phyloP scores from a whole-genome alignment of 2,329 filamentous ascomycete genomes.

The Ophiostoma perfectum region DNA sequence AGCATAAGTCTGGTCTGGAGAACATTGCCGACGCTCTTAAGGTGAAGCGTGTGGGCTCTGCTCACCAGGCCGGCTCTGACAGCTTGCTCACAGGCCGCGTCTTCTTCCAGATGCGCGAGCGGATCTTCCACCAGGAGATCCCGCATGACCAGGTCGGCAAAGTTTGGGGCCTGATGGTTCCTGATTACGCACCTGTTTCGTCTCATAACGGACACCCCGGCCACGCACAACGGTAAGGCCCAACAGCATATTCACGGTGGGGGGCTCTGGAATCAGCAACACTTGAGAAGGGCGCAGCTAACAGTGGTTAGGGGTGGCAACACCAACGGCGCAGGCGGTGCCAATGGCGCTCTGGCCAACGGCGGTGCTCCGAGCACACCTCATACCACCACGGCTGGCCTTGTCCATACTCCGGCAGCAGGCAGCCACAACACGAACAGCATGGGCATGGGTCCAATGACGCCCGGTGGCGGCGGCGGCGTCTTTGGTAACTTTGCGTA shows the following conservation, averaged over 20 bases:
- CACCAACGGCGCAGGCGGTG: slow-evolving; percentile 38
- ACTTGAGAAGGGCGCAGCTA: neutral
- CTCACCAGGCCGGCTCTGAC: slow-evolving; percentile 91
- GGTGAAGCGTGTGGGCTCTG: slow-evolving; percentile 78
- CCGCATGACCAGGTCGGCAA: slow-evolving; percentile 79
- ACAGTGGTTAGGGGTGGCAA: slow-evolving; percentile 1
- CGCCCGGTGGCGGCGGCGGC: slow-evolving; percentile 68
- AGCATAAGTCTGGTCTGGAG: slow-evolving; percentile 85
- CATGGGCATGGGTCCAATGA: slow-evolving; percentile 63
- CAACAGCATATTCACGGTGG: neutral
- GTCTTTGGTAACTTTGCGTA: slow-evolving; percentile 70
- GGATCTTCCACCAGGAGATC: slow-evolving; percentile 79
- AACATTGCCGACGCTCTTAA: slow-evolving; percentile 91
- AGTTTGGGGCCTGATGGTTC: slow-evolving; percentile 84
- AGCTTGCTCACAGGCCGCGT: slow-evolving; percentile 88
- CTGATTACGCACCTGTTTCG: slow-evolving; percentile 47
- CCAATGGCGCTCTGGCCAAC: slow-evolving; percentile 33
- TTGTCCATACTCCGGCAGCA: slow-evolving; percentile 63
- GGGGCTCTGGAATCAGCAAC: too few relatives aligned
- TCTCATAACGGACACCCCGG: slow-evolving; percentile 6
- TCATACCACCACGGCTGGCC: slow-evolving; percentile 53
- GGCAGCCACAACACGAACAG: slow-evolving; percentile 54
- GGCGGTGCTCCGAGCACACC: slow-evolving; percentile 49
- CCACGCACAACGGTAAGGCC: slow-evolving; percentile 3
- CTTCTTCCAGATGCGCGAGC: slow-evolving; percentile 87